Conservation (phyloP, 2,329 filamentous ascomycete genomes). For the Fusarium concolor region DNA sequence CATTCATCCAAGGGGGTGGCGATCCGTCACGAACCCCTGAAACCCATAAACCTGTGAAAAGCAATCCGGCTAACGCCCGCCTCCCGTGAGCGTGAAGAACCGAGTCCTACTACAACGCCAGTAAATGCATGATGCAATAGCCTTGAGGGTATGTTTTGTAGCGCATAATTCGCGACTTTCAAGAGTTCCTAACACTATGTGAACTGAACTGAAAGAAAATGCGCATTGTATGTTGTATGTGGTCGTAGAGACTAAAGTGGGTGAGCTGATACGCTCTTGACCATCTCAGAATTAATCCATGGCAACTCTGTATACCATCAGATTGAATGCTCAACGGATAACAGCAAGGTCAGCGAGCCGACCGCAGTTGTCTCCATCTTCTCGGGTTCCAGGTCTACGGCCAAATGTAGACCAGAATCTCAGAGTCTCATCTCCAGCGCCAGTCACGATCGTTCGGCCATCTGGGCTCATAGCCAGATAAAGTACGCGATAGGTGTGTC, state of each 20-base stretch:
- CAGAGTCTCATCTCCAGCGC: slow-evolving; percentile 94
- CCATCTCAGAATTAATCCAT: not conserved
- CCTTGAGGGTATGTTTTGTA: slow-evolving; percentile 41
- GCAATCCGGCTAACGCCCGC: slow-evolving; percentile 43
- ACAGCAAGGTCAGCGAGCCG: slow-evolving; percentile 83
- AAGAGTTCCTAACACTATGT: slow-evolving; percentile 25
- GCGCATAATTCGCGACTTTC: slow-evolving; percentile 36
- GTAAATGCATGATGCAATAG: slow-evolving; percentile 47
- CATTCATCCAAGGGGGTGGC: slow-evolving; percentile 34
- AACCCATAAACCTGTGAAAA: slow-evolving; percentile 35
- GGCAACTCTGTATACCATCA: not conserved
- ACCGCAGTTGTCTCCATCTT: slow-evolving; percentile 72
- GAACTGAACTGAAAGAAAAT: slow-evolving; percentile 10
- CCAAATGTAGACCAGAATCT: slow-evolving; percentile 98
- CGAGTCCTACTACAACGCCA: slow-evolving; percentile 46
- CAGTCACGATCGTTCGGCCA: slow-evolving; percentile 92
- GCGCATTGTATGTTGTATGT: slow-evolving; percentile 8
- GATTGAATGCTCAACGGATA: slow-evolving; percentile 67
- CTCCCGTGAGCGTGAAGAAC: slow-evolving; percentile 38
- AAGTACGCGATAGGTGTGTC: slow-evolving; percentile 95
- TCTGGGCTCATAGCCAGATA: slow-evolving; percentile 98
- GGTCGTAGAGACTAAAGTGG: not conserved
- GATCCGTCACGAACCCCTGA: slow-evolving; percentile 19
- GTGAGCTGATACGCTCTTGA: not conserved
- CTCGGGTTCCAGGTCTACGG: slow-evolving; percentile 77